Conservation (phyloP, 164 flowering plant genomes). For the Euptelea pleiosperma region DNA sequence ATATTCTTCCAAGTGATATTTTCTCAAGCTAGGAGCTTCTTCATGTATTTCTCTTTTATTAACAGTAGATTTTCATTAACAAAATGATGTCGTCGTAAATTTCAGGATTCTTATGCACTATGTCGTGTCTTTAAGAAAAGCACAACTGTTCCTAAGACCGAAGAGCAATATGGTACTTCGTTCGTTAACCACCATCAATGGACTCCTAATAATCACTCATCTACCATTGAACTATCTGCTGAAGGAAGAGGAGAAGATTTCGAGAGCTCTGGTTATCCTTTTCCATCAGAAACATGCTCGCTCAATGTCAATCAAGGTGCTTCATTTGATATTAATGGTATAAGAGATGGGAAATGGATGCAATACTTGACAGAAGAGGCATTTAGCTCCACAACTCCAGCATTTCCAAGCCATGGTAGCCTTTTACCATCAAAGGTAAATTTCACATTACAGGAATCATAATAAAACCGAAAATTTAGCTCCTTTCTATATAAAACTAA, state of each 20-base stretch:
- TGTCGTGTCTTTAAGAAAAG: conserved; percentile 89
- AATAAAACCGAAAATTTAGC: too few relatives aligned
- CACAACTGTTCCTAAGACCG: conserved; percentile 37
- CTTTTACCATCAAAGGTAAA: conserved; percentile 57
- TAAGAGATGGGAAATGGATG: conserved; percentile 50
- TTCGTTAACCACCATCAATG: conserved; percentile 17
- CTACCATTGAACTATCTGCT: conserved; percentile 40
- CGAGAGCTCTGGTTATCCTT: conserved; percentile 33
- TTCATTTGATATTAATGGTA: conserved; percentile 13
- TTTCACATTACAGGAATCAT: background rate
- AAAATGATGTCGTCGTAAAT: background rate
- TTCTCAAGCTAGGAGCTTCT: too few relatives aligned
- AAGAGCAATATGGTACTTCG: conserved; percentile 21
- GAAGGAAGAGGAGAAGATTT: conserved; percentile 52
- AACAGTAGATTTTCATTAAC: too few relatives aligned
- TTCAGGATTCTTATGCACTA: conserved; percentile 89
- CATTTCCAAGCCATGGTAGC: conserved; percentile 33
- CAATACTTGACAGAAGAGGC: conserved; percentile 60
- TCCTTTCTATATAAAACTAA: too few relatives aligned
- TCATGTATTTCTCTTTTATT: too few relatives aligned
- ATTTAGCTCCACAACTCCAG: conserved; percentile 32
- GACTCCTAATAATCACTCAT: conserved; percentile 36
- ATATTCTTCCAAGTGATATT: too few relatives aligned
- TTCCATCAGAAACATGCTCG: conserved; percentile 32
- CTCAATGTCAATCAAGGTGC: conserved; percentile 22